phyloP scores from a whole-genome alignment of 192 early-diverging fungal genomes.

The Coemansia sp. region DNA sequence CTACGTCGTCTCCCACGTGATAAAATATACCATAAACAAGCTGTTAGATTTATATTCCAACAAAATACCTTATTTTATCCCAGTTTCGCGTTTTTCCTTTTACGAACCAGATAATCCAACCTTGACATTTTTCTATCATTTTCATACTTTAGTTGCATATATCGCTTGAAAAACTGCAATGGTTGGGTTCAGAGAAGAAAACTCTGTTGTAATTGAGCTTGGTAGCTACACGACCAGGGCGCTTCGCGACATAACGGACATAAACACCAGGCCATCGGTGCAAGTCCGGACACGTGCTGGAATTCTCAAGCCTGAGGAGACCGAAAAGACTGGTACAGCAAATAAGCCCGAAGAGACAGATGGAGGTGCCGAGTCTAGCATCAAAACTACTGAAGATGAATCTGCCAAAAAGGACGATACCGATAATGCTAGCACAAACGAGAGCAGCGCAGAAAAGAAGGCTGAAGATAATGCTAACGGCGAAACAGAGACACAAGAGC shows the following conservation, averaged over 20 bases:
- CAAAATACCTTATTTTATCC: too few relatives aligned
- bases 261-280: slow-evolving; percentile 66
- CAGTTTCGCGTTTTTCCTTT: too few relatives aligned
- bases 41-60: slow-evolving; percentile 7
- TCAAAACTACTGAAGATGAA: neutral
- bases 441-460: neutral
- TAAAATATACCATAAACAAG: neutral
- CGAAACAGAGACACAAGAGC: slow-evolving; percentile 8
- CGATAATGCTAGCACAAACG: neutral
- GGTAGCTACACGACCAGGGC: slow-evolving; percentile 78
- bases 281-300: slow-evolving; percentile 48
- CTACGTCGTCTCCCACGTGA: neutral
- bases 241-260: slow-evolving; percentile 71
- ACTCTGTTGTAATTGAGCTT: slow-evolving; percentile 83
- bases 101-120: too few relatives aligned
- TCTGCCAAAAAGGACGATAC: neutral
- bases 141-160: too few relatives aligned
- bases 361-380: neutral
- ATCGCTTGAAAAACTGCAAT: too few relatives aligned
- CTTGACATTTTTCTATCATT: too few relatives aligned
- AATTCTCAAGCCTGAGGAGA: slow-evolving; percentile 14
- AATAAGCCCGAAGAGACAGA: neutral
- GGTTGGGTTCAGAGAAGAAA: slow-evolving; percentile 62
- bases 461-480: neutral
- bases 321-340: slow-evolving; percentile 1